Conservation (phyloP, 345 rosid species). For the Populus davidiana region DNA sequence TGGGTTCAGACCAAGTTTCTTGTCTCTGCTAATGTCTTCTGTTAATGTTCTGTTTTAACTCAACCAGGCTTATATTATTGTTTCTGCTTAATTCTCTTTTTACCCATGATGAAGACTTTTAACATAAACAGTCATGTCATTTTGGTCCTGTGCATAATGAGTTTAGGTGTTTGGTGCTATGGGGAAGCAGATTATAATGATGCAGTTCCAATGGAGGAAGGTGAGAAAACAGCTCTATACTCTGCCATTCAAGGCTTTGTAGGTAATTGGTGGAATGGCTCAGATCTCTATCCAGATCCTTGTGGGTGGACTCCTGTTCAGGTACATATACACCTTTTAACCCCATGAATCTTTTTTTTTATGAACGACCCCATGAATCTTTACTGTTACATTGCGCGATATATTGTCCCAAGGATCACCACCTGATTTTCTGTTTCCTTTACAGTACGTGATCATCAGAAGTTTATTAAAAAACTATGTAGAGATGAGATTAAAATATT, state of each 20-base stretch:
- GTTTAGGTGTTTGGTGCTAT: constrained; percentile 36
- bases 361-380: no score
- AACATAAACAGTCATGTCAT: constrained; percentile 9
- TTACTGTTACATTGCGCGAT: constrained; percentile 26
- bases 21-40: background rate
- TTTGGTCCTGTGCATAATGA: constrained; percentile 36
- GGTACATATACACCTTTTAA: constrained; percentile 36
- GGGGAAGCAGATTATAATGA: constrained; percentile 40
- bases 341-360: background rate
- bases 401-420: background rate
- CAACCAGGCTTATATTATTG: background rate
- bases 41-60: constrained; percentile 6
- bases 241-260: constrained; percentile 79
- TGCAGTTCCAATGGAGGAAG: constrained; percentile 70
- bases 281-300: constrained; percentile 90
- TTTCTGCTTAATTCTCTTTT: background rate
- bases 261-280: constrained; percentile 87
- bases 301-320: constrained; percentile 98
- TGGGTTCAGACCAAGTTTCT: background rate
- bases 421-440: background rate
- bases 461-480: no score
- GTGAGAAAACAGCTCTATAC: constrained; percentile 66
- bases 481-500: no score
- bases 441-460: no score
- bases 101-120: constrained; percentile 24